Conservation (phyloP, 2,329 filamentous ascomycete species). For the Diaporthe helianthi region DNA sequence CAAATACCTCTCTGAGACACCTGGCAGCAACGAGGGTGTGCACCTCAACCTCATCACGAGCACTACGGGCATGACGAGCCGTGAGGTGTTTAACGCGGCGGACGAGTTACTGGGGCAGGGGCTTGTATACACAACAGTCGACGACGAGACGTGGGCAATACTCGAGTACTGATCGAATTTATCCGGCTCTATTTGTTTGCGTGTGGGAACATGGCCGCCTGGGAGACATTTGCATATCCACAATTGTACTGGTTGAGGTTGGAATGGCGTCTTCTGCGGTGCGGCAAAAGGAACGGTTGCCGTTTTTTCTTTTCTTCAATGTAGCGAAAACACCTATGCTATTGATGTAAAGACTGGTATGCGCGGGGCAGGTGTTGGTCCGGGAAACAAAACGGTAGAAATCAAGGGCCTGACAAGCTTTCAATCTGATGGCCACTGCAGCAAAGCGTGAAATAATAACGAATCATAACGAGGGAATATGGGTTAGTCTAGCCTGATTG, state of each 20-base stretch:
- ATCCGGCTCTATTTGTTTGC: constrained; percentile 13
- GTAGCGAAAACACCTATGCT: constrained; percentile 33
- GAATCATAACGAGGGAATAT: constrained; percentile 14
- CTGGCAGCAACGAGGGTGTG: constrained; percentile 81
- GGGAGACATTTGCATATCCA: constrained; percentile 20
- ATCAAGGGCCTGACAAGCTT: not conserved
- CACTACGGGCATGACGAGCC: constrained; percentile 67
- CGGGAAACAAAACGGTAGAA: constrained; percentile 6
- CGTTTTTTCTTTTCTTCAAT: constrained; percentile 23
- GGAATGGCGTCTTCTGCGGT: constrained; percentile 31
- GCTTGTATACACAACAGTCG: constrained; percentile 87
- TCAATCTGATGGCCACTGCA: constrained; percentile 22
- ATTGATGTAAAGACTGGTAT: constrained; percentile 33
- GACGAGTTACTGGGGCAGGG: constrained; percentile 80
- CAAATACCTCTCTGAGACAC: constrained; percentile 68
- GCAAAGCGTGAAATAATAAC: constrained; percentile 13
- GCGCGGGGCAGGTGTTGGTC: constrained; percentile 7
- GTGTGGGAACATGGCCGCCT: not conserved
- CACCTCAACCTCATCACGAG: constrained; percentile 80
- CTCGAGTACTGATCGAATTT: constrained; percentile 64
- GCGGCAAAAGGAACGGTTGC: constrained; percentile 31
- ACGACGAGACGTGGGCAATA: constrained; percentile 91
- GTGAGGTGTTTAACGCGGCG: constrained; percentile 77
- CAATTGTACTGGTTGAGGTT: constrained; percentile 23
- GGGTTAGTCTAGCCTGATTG: not conserved